Percentiles rank a stretch among this genome's conserved stretches.
Conservation (phyloP, 495 filamentous ascomycete genomes). For the Talaromyces ruber region DNA sequence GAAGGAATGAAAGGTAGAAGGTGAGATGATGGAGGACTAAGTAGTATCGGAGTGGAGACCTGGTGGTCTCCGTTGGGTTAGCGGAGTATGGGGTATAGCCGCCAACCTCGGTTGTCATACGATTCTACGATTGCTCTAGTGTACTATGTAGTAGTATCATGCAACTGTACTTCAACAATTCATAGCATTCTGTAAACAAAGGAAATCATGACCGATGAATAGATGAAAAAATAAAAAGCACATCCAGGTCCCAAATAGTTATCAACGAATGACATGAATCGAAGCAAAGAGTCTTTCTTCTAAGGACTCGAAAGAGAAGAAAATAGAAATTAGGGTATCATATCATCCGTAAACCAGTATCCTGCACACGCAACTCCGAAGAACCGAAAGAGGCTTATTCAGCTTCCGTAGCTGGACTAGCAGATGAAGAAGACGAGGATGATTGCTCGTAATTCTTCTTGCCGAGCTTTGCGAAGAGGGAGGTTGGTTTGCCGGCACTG, state of each 20-base stretch:
- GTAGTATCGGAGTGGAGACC: not conserved
- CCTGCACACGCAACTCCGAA: slow-evolving; percentile 6
- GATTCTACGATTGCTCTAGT: not conserved
- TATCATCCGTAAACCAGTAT: slow-evolving; percentile 4
- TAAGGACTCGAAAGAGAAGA: slow-evolving; percentile 16
- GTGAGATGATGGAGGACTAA: slow-evolving; percentile 18
- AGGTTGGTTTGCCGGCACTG: slow-evolving; percentile 40
- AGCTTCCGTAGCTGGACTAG: not conserved
- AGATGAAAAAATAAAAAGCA: slow-evolving; percentile 10
- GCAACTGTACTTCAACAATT: not conserved
- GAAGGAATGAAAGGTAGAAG: slow-evolving; percentile 7
- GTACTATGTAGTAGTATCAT: not conserved
- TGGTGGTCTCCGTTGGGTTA: not conserved
- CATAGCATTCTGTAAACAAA: slow-evolving; percentile 9
- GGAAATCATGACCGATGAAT: not conserved
- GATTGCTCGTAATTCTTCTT: slow-evolving; percentile 44
- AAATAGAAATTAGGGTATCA: slow-evolving; percentile 7
- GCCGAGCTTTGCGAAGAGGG: slow-evolving; percentile 40
- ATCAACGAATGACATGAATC: slow-evolving; percentile 16
- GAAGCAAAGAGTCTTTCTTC: slow-evolving; percentile 11
- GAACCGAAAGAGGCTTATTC: not conserved
- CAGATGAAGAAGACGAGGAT: slow-evolving; percentile 11
- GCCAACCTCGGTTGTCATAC: slow-evolving; percentile 1
- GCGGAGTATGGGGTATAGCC: slow-evolving; percentile 6
- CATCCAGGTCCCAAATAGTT: slow-evolving; percentile 18